A percentile compares a stretch with the other conserved stretches of the same genome.
These are phyloP conservation scores for Mortierella sp. DNA, from an alignment of 371 early-diverging fungal genomes.

Conservation along the genomic window DNA sequence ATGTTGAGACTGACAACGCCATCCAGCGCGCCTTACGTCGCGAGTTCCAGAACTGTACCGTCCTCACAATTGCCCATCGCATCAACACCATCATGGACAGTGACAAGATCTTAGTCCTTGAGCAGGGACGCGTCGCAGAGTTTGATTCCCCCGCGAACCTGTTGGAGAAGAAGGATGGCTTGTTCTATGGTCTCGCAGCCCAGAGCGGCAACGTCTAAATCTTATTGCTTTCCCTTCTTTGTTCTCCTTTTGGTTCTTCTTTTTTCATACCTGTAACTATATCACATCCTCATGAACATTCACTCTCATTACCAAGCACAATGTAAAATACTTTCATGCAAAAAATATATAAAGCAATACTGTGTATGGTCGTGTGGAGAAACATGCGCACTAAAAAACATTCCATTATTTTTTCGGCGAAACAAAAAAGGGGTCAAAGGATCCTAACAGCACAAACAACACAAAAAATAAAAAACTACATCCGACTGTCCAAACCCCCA, in stretches of 20 bases:
- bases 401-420: too few species aligned
- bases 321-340: too few species aligned
- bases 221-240: background rate
- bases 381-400: too few species aligned
- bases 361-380: too few species aligned
- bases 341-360: background rate
- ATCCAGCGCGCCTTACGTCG: constrained; percentile 85
- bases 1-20: constrained; percentile 16
- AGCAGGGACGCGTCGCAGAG: constrained; percentile 73
- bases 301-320: too few species aligned
- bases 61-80: constrained; percentile 88
- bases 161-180: constrained; percentile 61
- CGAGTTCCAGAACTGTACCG: constrained; percentile 85
- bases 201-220: constrained; percentile 34
- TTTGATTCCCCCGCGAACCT: constrained; percentile 71
- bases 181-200: constrained; percentile 70
- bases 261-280: background rate
- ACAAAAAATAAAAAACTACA: constrained; percentile 6
- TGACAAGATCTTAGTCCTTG: constrained; percentile 78
- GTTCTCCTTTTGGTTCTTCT: background rate
- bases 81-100: constrained; percentile 84
- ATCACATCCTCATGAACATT: background rate
- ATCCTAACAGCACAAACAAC: background rate
- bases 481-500: constrained; percentile 31
- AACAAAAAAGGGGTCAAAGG: background rate